Evolutionary conservation across 2,329 filamentous ascomycete species (phyloP).

Genomic region (Leptographium wingfieldii): DNA sequence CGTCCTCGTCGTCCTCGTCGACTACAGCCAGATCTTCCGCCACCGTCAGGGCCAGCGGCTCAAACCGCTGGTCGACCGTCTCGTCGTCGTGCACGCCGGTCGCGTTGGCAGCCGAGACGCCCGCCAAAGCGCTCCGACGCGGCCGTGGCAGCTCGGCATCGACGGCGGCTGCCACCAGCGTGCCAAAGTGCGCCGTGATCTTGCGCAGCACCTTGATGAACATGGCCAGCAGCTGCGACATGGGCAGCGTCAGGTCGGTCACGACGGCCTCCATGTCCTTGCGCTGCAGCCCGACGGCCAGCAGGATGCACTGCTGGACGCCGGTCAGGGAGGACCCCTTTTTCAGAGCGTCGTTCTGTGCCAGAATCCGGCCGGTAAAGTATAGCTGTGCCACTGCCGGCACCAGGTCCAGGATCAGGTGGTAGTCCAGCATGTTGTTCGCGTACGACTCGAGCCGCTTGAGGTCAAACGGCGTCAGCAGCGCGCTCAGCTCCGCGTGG

Average conservation of each 20-base stretch:
- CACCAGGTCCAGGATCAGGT: slow-evolving; percentile 88
- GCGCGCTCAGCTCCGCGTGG: slow-evolving; percentile 62
- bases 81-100: slow-evolving; percentile 59
- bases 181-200: slow-evolving; percentile 64
- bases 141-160: slow-evolving; percentile 51
- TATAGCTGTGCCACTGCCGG: slow-evolving; percentile 72
- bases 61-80: slow-evolving; percentile 50
- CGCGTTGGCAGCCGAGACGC: slow-evolving; percentile 46
- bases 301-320: slow-evolving; percentile 75
- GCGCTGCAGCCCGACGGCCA: slow-evolving; percentile 83
- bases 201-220: slow-evolving; percentile 95
- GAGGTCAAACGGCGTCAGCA: slow-evolving; percentile 82
- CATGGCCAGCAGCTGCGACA: slow-evolving; percentile 81
- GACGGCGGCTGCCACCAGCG: slow-evolving; percentile 61
- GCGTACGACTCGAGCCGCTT: slow-evolving; percentile 93
- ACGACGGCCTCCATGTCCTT: slow-evolving; percentile 75
- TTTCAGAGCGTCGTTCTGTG: neutral
- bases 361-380: slow-evolving; percentile 65
- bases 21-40: slow-evolving; percentile 60
- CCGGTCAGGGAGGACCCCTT: slow-evolving; percentile 39
- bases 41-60: slow-evolving; percentile 56
- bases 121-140: slow-evolving; percentile 29
- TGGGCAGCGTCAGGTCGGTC: slow-evolving; percentile 60
- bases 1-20: slow-evolving; percentile 54
- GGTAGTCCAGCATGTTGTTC: slow-evolving; percentile 95